phyloP scores from a whole-genome alignment of 148 eudicot species.

The Arctostaphylos glauca region DNA sequence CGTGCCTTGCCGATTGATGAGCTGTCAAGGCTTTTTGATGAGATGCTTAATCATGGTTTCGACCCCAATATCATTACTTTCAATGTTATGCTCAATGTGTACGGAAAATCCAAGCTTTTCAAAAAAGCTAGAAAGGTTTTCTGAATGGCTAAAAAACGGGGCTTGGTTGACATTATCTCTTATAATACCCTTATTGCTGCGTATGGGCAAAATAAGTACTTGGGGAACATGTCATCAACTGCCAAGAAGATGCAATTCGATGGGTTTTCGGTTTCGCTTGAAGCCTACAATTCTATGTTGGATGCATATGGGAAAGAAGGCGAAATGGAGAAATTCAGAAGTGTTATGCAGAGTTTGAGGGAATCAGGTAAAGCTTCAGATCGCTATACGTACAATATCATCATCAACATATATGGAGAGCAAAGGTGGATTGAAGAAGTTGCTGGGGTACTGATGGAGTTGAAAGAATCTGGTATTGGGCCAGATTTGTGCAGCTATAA shows the following conservation, averaged over 20 bases:
- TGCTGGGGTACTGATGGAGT: slow-evolving; percentile 52
- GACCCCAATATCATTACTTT: slow-evolving; percentile 67
- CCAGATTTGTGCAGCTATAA: slow-evolving; percentile 89
- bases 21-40: slow-evolving; percentile 82
- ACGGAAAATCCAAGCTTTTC: slow-evolving; percentile 76
- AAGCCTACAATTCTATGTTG: slow-evolving; percentile 90
- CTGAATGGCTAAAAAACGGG: slow-evolving; percentile 75
- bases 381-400: slow-evolving; percentile 72
- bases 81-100: slow-evolving; percentile 81
- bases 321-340: slow-evolving; percentile 72
- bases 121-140: slow-evolving; percentile 67
- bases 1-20: slow-evolving; percentile 84
- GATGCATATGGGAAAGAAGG: slow-evolving; percentile 83
- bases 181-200: slow-evolving; percentile 89
- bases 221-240: slow-evolving; percentile 59
- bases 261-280: slow-evolving; percentile 86
- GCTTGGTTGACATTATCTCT: slow-evolving; percentile 67
- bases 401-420: slow-evolving; percentile 89
- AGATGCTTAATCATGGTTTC: slow-evolving; percentile 77
- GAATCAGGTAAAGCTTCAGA: slow-evolving; percentile 52
- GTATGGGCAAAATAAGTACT: slow-evolving; percentile 59
- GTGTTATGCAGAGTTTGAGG: slow-evolving; percentile 66
- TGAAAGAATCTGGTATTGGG: slow-evolving; percentile 66
- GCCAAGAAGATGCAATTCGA: slow-evolving; percentile 68
- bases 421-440: slow-evolving; percentile 91